A percentile compares a stretch with the other conserved stretches of the same genome.
Evolutionary conservation across 805 yeast genomes (phyloP).

Genomic region (Saturnispora diversa): DNA sequence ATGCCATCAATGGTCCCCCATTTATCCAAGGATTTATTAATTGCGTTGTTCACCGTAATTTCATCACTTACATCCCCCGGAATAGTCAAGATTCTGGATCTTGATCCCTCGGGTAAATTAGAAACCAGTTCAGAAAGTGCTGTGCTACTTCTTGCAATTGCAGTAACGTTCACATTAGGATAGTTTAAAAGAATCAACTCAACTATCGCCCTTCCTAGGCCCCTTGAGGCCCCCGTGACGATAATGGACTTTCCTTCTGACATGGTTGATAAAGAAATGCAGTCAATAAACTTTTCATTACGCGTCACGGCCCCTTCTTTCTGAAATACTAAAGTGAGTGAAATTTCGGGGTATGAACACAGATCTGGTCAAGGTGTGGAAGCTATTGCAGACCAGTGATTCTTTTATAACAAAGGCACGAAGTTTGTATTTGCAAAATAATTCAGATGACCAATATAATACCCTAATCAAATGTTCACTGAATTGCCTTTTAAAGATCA

Average conservation of each 20-base stretch:
- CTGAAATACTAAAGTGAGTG: too few species aligned
- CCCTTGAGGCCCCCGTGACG: conserved; percentile 63
- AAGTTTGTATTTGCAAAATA: conserved; percentile 7
- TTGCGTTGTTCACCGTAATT: conserved; percentile 30
- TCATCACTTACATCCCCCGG: conserved; percentile 54
- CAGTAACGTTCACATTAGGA: conserved; percentile 40
- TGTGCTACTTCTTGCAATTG: conserved; percentile 60
- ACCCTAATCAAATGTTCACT: conserved; percentile 31
- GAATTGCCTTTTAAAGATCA: conserved; percentile 30
- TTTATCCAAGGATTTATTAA: conserved; percentile 37
- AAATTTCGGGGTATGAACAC: background rate
- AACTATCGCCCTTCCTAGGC: conserved; percentile 78
- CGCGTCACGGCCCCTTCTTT: too few species aligned
- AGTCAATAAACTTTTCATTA: background rate
- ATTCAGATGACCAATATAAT: conserved; percentile 23
- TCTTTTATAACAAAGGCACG: conserved; percentile 5
- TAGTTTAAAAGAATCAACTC: conserved; percentile 36
- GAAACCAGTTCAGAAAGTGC: conserved; percentile 29
- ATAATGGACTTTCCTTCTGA: conserved; percentile 23
- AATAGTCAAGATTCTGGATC: conserved; percentile 41
- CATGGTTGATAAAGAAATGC: background rate
- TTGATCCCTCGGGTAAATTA: conserved; percentile 39
- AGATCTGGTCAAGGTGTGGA: conserved; percentile 9
- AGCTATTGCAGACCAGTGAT: conserved; percentile 7
- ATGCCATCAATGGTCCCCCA: conserved; percentile 57